Percentiles rank a stretch among this genome's conserved stretches.
phyloP scores from a whole-genome alignment of 1,139 yeast species.

The Nakaseomyces delphensis region DNA sequence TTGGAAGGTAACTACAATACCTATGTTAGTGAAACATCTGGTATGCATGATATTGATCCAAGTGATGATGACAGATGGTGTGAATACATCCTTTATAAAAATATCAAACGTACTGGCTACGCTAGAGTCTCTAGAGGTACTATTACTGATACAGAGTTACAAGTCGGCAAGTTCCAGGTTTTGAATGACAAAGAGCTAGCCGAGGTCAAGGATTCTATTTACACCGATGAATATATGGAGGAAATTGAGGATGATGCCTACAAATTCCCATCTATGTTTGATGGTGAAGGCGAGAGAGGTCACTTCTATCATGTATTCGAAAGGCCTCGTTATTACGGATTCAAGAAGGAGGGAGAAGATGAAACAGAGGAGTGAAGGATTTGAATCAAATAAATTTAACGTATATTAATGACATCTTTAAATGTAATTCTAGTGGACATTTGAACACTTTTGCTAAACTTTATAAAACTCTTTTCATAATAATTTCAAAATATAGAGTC shows the following conservation, averaged over 20 bases:
- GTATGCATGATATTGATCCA: conserved; percentile 90
- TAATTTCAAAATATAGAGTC: neutral
- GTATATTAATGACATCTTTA: neutral
- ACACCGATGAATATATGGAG: conserved; percentile 47
- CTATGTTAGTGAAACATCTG: conserved; percentile 71
- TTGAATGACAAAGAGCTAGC: conserved; percentile 38
- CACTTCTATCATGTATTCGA: conserved; percentile 92
- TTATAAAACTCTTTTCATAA: neutral
- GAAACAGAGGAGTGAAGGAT: neutral
- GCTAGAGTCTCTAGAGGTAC: conserved; percentile 91
- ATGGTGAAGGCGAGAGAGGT: conserved; percentile 92
- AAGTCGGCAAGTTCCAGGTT: conserved; percentile 82
- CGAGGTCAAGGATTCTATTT: conserved; percentile 38
- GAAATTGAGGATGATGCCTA: conserved; percentile 48
- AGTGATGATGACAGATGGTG: conserved; percentile 98
- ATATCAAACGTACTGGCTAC: conserved; percentile 79
- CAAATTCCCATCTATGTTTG: conserved; percentile 73
- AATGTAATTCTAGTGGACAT: neutral
- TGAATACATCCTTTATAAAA: conserved; percentile 84
- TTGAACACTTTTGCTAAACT: neutral
- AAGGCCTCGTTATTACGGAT: conserved; percentile 65
- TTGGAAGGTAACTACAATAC: conserved; percentile 83
- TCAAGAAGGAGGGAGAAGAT: conserved; percentile 2
- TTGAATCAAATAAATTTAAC: neutral
- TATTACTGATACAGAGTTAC: conserved; percentile 93